These are phyloP conservation scores for Byssoonygena ceratinophila DNA, from an alignment of 2,329 filamentous ascomycete species.

Conservation along the genomic window DNA sequence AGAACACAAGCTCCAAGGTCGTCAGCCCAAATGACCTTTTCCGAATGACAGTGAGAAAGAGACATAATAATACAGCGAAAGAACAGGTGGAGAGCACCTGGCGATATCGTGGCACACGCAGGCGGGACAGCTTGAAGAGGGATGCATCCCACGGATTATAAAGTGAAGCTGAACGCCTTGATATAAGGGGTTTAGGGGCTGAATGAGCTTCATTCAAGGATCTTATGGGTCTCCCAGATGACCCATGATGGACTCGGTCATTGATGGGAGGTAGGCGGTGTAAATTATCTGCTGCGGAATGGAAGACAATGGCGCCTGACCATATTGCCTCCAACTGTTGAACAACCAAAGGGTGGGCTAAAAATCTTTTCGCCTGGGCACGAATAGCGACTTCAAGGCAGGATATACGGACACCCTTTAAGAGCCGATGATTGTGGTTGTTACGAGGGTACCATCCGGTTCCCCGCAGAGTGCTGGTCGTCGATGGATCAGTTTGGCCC, in stretches of 20 bases:
- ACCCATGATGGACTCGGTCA: slow-evolving; percentile 23
- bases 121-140: slow-evolving; percentile 76
- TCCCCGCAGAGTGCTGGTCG: slow-evolving; percentile 27
- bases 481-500: slow-evolving; percentile 51
- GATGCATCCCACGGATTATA: slow-evolving; percentile 89
- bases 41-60: slow-evolving; percentile 74
- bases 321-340: slow-evolving; percentile 95
- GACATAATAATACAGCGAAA: slow-evolving; percentile 68
- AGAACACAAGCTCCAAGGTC: slow-evolving; percentile 75
- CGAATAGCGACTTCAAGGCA: slow-evolving; percentile 88
- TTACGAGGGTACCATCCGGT: slow-evolving; percentile 26
- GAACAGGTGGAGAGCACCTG: slow-evolving; percentile 84
- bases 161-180: slow-evolving; percentile 64
- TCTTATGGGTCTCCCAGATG: neutral
- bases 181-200: neutral
- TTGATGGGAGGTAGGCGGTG: slow-evolving; percentile 50
- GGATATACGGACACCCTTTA: slow-evolving; percentile 65
- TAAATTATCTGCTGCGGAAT: slow-evolving; percentile 73
- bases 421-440: slow-evolving; percentile 38
- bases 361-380: slow-evolving; percentile 81
- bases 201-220: neutral
- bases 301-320: slow-evolving; percentile 91
- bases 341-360: slow-evolving; percentile 82
- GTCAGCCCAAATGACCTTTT: slow-evolving; percentile 71
- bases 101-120: slow-evolving; percentile 83